These are phyloP conservation scores for Gastrolobium villosum DNA, from an alignment of 306 rosid genomes.

Conservation along the genomic window DNA sequence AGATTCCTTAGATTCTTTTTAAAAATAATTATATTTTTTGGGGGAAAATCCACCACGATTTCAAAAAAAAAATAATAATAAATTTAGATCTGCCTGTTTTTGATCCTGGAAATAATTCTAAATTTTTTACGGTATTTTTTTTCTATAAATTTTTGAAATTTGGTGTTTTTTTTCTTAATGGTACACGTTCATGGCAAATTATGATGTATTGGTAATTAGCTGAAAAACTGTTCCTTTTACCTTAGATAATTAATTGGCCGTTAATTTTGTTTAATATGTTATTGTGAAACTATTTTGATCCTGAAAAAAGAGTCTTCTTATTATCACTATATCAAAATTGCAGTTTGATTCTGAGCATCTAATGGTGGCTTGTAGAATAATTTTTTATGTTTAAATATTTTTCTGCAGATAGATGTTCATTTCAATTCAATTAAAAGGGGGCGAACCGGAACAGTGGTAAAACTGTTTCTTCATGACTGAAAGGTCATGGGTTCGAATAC, in stretches of 20 bases:
- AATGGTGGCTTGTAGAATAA: conserved; percentile 5
- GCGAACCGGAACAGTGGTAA: too few species aligned
- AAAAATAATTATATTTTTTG: not conserved
- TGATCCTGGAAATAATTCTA: not conserved
- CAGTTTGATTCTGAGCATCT: not conserved
- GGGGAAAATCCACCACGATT: not conserved
- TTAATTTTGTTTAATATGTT: not conserved
- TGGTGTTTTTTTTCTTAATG: not conserved
- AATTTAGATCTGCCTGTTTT: conserved; percentile 33
- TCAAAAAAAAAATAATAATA: too few species aligned
- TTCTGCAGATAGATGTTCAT: conserved; percentile 28
- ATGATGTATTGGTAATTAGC: conserved; percentile 1
- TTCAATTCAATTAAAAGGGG: too few species aligned
- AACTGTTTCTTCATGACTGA: too few species aligned
- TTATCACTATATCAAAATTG: not conserved
- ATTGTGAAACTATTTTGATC: not conserved
- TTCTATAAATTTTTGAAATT: not conserved
- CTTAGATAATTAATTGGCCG: not conserved
- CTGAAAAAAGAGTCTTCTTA: not conserved
- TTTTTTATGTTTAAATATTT: conserved; percentile 7
- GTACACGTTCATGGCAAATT: not conserved
- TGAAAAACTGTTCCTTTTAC: not conserved
- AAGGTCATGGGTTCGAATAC: too few species aligned
- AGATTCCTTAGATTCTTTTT: not conserved
- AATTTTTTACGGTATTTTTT: not conserved